Conservation (phyloP, 768 basidiomycete species). For the Kwoniella bestiolae region DNA sequence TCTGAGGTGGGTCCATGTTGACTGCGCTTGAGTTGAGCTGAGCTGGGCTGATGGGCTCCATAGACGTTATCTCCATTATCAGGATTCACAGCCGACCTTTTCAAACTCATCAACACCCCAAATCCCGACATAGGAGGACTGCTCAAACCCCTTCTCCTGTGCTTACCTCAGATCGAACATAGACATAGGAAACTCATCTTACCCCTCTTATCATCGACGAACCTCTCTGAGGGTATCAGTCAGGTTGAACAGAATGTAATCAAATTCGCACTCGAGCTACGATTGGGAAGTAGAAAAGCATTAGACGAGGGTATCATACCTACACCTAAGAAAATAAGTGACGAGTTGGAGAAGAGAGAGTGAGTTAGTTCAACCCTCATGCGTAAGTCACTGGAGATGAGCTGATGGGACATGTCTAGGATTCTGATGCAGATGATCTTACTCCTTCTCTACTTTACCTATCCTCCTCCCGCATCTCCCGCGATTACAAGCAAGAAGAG, state of each 20-base stretch:
- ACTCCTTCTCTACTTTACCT: constrained; percentile 26
- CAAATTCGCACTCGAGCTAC: constrained; percentile 23
- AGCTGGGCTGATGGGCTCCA: neutral
- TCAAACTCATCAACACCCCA: neutral
- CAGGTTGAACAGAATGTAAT: constrained; percentile 7
- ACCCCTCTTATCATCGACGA: constrained; percentile 20
- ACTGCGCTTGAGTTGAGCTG: neutral
- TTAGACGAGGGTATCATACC: constrained; percentile 24
- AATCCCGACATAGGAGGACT: neutral
- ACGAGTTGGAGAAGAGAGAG: constrained; percentile 54
- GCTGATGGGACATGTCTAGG: constrained; percentile 23
- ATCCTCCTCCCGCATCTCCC: neutral
- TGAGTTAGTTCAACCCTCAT: constrained; percentile 21
- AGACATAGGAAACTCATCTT: constrained; percentile 33
- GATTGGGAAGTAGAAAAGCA: constrained; percentile 27
- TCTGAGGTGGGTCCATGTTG: constrained; percentile 30
- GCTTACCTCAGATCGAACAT: constrained; percentile 37
- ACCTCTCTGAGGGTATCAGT: neutral
- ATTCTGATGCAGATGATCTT: constrained; percentile 47
- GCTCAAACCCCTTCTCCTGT: constrained; percentile 22
- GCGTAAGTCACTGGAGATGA: neutral
- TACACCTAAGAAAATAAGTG: constrained; percentile 30
- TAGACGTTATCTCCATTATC: constrained; percentile 30
- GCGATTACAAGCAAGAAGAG: constrained; percentile 34
- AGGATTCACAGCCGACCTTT: constrained; percentile 28